Base-by-base conservation (phyloP, 2,329 filamentous ascomycete species). In the Incumbomyces lentus region DNA sequence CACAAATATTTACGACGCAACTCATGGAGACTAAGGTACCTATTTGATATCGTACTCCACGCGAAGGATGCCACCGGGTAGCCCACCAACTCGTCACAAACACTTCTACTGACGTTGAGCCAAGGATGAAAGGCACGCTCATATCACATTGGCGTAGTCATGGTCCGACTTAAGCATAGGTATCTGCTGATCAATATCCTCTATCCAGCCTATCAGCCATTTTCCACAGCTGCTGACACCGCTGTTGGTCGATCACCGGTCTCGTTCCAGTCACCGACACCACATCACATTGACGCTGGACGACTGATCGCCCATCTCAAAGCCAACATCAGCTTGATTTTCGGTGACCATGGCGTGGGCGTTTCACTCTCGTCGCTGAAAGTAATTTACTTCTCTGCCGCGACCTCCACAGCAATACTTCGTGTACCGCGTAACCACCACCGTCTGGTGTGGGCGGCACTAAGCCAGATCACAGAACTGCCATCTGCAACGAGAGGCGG, bases 151-250 rank as follows among this genome's bases (percentile, higher is more conserved):
- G 17, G 11, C 17, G 16, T 18, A 35, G 38, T 26, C 3, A 95
- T 98, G 92, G 92, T 98, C 50, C 86, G 92, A 61, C 79, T 96
- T 56, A 98, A 98, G 68, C 84, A 95, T 66, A 82, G 92, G 59
- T 98, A 98, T 64, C 77, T 98, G 14, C 79, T 96, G n/a, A 79
- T 96, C 52, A 86, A 94, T 62, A 88, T 96, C 55, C 74, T 96
- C 39, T 95, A 95, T 59, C 87, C 89, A 0, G 69, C 77, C 11
- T 16, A 3, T 16, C 38, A 29, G 10, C 34, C 46, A 39, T 38
- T 45, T n/a, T 49, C 57, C 50, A 64, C 63, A 48, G 41, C 61
- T 57, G 55, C 38, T 55, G 74, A 59, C 22, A 26, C 22, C 22
- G 8, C 22, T 8, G 8, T 8, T 26, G 22, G 64, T 84, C 61